phyloP scores from a whole-genome alignment of 2,329 filamentous ascomycete genomes.

The Colletotrichum neosansevieriae region DNA sequence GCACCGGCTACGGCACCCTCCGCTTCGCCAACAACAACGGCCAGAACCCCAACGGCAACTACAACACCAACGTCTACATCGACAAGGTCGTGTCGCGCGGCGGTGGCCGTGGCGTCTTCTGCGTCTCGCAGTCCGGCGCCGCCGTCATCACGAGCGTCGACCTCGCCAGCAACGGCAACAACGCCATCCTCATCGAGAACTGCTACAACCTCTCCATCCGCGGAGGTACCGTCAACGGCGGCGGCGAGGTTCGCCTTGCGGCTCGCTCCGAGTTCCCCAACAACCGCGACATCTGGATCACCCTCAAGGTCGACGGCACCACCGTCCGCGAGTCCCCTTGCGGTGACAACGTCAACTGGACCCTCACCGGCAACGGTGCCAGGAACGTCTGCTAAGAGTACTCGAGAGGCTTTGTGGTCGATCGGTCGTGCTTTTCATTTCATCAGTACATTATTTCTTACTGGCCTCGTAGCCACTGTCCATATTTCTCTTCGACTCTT shows the following conservation, averaged over 20 bases:
- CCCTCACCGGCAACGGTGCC: slow-evolving; percentile 58
- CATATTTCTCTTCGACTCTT: background rate
- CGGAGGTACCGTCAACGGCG: slow-evolving; percentile 64
- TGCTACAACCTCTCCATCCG: slow-evolving; percentile 67
- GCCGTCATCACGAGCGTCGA: slow-evolving; percentile 62
- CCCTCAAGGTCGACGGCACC: slow-evolving; percentile 60
- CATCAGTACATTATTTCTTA: slow-evolving; percentile 19
- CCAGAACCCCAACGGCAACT: slow-evolving; percentile 59
- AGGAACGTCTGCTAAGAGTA: slow-evolving; percentile 54
- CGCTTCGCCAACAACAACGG: slow-evolving; percentile 70
- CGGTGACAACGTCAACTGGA: slow-evolving; percentile 64
- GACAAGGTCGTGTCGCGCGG: slow-evolving; percentile 67
- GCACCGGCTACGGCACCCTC: slow-evolving; percentile 67
- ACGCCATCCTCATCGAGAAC: slow-evolving; percentile 70
- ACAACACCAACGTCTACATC: slow-evolving; percentile 64
- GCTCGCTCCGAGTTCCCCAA: slow-evolving; percentile 67
- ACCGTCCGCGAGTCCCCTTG: slow-evolving; percentile 67
- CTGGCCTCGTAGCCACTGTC: background rate
- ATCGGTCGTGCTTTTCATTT: slow-evolving; percentile 8
- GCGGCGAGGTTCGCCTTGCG: slow-evolving; percentile 66
- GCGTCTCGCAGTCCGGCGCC: slow-evolving; percentile 67
- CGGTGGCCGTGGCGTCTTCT: slow-evolving; percentile 69
- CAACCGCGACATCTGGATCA: slow-evolving; percentile 63
- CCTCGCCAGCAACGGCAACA: slow-evolving; percentile 65
- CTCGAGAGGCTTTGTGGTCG: background rate